Conservation (phyloP, 1,284 basidiomycete genomes). For the Abortiporus biennis region DNA sequence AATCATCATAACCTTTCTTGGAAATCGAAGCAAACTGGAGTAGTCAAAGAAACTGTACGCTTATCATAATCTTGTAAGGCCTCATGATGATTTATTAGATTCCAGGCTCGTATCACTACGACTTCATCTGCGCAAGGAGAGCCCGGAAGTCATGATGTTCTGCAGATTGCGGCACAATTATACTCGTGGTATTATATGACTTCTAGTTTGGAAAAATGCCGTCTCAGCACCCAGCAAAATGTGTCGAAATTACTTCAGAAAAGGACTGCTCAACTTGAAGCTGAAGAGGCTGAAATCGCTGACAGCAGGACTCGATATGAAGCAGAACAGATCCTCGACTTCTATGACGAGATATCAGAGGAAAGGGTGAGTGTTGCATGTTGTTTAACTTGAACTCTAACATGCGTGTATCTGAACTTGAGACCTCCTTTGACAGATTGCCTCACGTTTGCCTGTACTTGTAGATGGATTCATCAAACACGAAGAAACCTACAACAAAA, state of each 20-base stretch:
- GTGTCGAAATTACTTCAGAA: slow-evolving; percentile 11
- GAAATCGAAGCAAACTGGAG: neutral
- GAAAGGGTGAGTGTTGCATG: no score
- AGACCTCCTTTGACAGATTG: no score
- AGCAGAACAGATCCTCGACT: slow-evolving; percentile 17
- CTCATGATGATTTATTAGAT: neutral
- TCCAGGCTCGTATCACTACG: neutral
- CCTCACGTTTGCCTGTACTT: no score
- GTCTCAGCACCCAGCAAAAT: slow-evolving; percentile 5
- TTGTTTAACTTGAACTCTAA: no score
- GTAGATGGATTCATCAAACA: no score
- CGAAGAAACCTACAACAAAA: no score
- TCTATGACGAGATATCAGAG: slow-evolving; percentile 19
- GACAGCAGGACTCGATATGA: slow-evolving; percentile 20
- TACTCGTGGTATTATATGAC: slow-evolving; percentile 23
- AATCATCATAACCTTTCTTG: neutral
- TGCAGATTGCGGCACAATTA: slow-evolving; percentile 18
- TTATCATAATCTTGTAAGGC: neutral
- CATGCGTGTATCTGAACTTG: no score
- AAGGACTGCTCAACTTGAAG: slow-evolving; percentile 9
- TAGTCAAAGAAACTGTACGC: no score
- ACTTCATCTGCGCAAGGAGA: neutral
- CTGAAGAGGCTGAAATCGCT: slow-evolving; percentile 19
- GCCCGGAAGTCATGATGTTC: slow-evolving; percentile 9
- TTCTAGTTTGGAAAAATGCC: slow-evolving; percentile 13